Conservation (phyloP, 2,329 filamentous ascomycete species). For the Herpotrichia juniperi region DNA sequence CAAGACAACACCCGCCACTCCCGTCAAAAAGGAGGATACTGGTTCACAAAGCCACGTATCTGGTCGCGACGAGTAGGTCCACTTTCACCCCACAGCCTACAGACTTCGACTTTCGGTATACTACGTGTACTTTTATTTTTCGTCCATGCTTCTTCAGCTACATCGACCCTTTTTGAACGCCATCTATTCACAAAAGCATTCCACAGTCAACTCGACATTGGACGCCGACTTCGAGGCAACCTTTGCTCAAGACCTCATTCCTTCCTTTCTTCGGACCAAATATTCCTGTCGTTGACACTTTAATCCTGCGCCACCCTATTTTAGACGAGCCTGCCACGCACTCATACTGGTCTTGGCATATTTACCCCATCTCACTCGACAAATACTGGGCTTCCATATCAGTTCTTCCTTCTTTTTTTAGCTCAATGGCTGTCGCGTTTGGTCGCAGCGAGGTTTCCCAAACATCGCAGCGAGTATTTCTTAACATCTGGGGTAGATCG, state of each 20-base stretch:
- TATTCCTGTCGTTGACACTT: constrained; percentile 19
- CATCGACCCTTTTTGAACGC: constrained; percentile 26
- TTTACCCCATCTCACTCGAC: constrained; percentile 13
- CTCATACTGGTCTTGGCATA: not conserved
- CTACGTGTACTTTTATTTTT: constrained; percentile 37
- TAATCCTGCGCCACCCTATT: constrained; percentile 26
- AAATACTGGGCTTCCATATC: constrained; percentile 26
- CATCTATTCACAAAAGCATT: constrained; percentile 14
- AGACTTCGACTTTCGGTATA: constrained; percentile 13
- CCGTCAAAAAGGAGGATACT: constrained; percentile 36
- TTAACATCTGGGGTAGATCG: constrained; percentile 29
- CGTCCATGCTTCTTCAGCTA: constrained; percentile 34
- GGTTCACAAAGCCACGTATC: constrained; percentile 30
- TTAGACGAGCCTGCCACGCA: not conserved
- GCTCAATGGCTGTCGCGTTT: not conserved
- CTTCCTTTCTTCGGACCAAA: constrained; percentile 1
- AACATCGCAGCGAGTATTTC: constrained; percentile 23
- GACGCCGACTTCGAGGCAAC: not conserved
- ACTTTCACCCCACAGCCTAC: not conserved
- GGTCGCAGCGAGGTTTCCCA: not conserved
- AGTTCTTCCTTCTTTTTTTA: constrained; percentile 4
- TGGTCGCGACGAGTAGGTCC: constrained; percentile 32
- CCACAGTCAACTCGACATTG: constrained; percentile 8
- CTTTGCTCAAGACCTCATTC: constrained; percentile 4
- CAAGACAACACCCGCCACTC: constrained; percentile 42